A percentile compares a stretch with the other conserved stretches of the same genome.
Evolutionary conservation across 495 filamentous ascomycete species (phyloP).

Genomic region (Lineolata rhizophorae): DNA sequence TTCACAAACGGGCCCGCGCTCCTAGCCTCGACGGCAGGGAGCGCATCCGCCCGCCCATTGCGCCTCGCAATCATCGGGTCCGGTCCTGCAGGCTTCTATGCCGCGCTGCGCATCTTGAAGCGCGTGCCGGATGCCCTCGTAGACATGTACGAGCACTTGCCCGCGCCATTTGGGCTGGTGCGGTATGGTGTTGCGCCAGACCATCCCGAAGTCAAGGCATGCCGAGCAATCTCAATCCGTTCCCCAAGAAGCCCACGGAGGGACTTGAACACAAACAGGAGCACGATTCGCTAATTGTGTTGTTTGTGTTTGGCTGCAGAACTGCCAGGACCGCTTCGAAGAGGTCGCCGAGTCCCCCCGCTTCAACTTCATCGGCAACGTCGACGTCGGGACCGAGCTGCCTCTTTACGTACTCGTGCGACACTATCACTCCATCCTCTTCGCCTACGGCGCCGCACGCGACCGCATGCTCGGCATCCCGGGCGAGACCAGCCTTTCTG

Average conservation of each 20-base stretch:
- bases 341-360: constrained; percentile 60
- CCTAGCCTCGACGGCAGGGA: too few relatives aligned
- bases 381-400: constrained; percentile 53
- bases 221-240: constrained; percentile 3
- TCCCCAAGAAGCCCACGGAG: background rate
- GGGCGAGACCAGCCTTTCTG: constrained; percentile 45
- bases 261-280: too few relatives aligned
- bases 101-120: constrained; percentile 60
- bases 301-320: constrained; percentile 31
- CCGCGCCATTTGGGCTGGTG: constrained; percentile 79
- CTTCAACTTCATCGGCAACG: constrained; percentile 85
- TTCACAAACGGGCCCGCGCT: too few relatives aligned
- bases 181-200: constrained; percentile 90
- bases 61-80: constrained; percentile 83
- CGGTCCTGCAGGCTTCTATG: constrained; percentile 90
- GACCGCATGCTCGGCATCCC: constrained; percentile 61
- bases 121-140: constrained; percentile 49
- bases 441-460: constrained; percentile 76
- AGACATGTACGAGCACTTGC: constrained; percentile 91
- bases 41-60: too few relatives aligned
- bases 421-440: constrained; percentile 82
- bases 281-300: constrained; percentile 2
- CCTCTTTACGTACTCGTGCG: constrained; percentile 44
- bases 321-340: constrained; percentile 81
- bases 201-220: constrained; percentile 92